Conservation (phyloP, 2,329 filamentous ascomycete species). For the Fusarium aywerte region DNA sequence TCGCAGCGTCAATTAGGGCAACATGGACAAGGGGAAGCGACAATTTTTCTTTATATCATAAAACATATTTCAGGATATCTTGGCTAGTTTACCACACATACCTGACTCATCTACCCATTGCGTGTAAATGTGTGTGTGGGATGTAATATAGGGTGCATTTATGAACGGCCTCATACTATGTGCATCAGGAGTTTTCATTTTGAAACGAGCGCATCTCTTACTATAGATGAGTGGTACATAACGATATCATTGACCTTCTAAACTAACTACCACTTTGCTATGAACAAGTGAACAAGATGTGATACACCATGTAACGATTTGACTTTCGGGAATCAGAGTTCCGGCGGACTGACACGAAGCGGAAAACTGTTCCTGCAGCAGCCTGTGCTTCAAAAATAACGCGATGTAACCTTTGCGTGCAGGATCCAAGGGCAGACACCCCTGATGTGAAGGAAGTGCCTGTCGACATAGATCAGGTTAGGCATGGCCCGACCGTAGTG, state of each 20-base stretch:
- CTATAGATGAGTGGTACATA: constrained; percentile 31
- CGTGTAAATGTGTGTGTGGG: constrained; percentile 37
- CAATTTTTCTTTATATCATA: constrained; percentile 27
- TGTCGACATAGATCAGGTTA: constrained; percentile 22
- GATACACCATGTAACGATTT: background rate
- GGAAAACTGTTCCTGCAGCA: constrained; percentile 24
- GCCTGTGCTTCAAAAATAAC: constrained; percentile 1
- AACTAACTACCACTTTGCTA: background rate
- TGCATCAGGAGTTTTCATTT: constrained; percentile 25
- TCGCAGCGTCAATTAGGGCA: constrained; percentile 12
- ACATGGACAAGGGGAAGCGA: constrained; percentile 28
- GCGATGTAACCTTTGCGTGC: constrained; percentile 35
- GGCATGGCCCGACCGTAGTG: constrained; percentile 1
- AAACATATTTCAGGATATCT: constrained; percentile 39
- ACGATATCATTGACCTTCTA: constrained; percentile 28
- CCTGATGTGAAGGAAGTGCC: constrained; percentile 13
- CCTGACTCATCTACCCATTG: constrained; percentile 34
- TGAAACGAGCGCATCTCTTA: constrained; percentile 14
- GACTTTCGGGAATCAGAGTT: background rate
- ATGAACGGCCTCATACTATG: constrained; percentile 18
- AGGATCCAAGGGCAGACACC: background rate
- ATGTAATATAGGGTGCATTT: constrained; percentile 40
- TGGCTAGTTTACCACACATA: constrained; percentile 38
- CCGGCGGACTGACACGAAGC: background rate
- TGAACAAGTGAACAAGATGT: background rate